These are phyloP conservation scores for Cryoendolithus antarcticus DNA, from an alignment of 2,329 filamentous ascomycete species.

Conservation along the genomic window DNA sequence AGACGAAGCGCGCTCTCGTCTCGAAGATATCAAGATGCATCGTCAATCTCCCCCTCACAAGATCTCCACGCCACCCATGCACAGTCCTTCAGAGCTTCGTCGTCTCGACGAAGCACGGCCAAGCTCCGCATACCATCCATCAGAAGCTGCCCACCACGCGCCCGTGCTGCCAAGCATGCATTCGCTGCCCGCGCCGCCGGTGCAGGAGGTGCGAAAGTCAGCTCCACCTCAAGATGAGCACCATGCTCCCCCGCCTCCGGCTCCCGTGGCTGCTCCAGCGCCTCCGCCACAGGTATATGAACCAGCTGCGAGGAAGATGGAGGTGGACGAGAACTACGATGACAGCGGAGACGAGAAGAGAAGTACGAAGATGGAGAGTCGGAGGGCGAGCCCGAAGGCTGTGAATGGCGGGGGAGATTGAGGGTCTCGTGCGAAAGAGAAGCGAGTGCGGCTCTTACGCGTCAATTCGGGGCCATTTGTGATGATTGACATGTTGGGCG, in stretches of 20 bases:
- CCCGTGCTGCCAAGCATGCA: conserved; percentile 43
- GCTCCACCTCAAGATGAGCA: conserved; percentile 35
- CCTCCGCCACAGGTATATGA: conserved; percentile 43
- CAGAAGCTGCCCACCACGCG: conserved; percentile 80
- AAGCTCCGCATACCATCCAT: conserved; percentile 64
- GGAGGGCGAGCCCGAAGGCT: conserved; percentile 29
- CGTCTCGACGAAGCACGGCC: conserved; percentile 54
- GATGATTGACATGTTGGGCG: too few relatives aligned
- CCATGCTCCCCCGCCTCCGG: conserved; percentile 16
- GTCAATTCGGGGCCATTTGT: too few relatives aligned
- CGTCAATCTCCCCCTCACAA: conserved; percentile 42
- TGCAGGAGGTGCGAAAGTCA: conserved; percentile 31
- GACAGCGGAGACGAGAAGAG: conserved; percentile 75
- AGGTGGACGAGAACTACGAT: conserved; percentile 95
- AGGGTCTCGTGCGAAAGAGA: too few relatives aligned
- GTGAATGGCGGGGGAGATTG: conserved; percentile 16
- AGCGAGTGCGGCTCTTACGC: too few relatives aligned
- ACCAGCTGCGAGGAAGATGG: conserved; percentile 86
- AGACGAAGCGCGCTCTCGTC: conserved; percentile 73
- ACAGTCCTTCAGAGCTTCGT: conserved; percentile 60
- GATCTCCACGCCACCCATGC: conserved; percentile 53
- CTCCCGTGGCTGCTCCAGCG: conserved; percentile 21
- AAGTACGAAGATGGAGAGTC: conserved; percentile 33
- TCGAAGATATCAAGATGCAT: conserved; percentile 73
- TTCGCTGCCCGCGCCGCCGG: conserved; percentile 31